Evolutionary conservation across 2,329 filamentous ascomycete genomes (phyloP).

Genomic region (Fusarium sp.): DNA sequence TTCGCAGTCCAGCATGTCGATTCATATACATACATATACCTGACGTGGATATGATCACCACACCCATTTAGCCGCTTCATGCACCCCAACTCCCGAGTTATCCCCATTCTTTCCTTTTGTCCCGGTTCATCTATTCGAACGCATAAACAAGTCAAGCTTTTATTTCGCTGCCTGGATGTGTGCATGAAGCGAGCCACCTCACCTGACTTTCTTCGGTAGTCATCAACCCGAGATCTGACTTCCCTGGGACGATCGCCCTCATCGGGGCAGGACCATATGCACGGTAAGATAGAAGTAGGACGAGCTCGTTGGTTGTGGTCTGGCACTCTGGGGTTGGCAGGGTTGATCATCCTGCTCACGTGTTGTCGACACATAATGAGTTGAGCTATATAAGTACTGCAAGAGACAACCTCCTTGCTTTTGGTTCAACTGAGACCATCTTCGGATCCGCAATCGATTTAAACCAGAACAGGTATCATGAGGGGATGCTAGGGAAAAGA

Average conservation of each 20-base stretch:
- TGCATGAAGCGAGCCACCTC: background rate
- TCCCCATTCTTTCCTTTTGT: background rate
- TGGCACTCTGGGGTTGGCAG: background rate
- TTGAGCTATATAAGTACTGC: background rate
- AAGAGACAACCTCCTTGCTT: background rate
- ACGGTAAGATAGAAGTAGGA: background rate
- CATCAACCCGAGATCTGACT: background rate
- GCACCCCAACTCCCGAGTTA: background rate
- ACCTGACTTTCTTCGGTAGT: background rate
- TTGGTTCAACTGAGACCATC: background rate
- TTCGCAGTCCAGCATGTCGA: background rate
- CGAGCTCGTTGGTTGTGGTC: background rate
- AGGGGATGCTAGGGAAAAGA: too few species aligned
- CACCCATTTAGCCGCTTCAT: slow-evolving; percentile 16
- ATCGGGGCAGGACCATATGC: too few species aligned
- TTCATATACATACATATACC: background rate
- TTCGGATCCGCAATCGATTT: background rate
- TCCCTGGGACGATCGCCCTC: background rate
- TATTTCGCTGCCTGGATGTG: slow-evolving; percentile 1
- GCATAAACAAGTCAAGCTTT: background rate
- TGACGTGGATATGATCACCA: background rate
- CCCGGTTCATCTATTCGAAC: background rate
- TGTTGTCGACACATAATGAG: background rate
- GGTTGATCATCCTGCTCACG: background rate
- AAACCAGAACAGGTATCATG: background rate